Percentiles rank a stretch among this genome's conserved stretches.
Evolutionary conservation across 139 green algal genomes (phyloP).

Genomic region (Nannochloris sp.): DNA sequence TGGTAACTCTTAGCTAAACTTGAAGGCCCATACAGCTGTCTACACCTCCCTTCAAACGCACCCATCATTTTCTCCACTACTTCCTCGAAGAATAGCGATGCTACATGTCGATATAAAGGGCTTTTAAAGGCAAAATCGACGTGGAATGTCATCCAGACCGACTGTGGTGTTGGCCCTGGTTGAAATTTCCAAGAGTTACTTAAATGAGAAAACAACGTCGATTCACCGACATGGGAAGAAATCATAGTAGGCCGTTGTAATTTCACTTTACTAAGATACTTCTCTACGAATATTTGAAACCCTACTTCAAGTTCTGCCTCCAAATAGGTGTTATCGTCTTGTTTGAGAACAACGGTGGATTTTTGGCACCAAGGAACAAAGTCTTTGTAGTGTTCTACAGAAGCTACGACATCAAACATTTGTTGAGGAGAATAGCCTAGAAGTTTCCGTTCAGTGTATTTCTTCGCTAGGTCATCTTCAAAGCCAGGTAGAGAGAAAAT

Average conservation of each 20-base stretch:
- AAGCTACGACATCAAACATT: constrained; percentile 76
- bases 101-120: constrained; percentile 68
- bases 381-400: constrained; percentile 72
- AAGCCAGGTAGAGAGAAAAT: constrained; percentile 7
- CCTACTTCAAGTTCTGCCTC: constrained; percentile 91
- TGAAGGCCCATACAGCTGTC: constrained; percentile 63
- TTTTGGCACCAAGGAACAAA: constrained; percentile 88
- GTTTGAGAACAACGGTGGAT: constrained; percentile 34
- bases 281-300: constrained; percentile 77
- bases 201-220: constrained; percentile 77
- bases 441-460: constrained; percentile 31
- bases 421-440: constrained; percentile 64
- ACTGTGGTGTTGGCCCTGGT: constrained; percentile 51
- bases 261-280: constrained; percentile 69
- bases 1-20: no score
- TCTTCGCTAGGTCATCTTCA: constrained; percentile 18
- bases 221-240: constrained; percentile 48
- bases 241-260: constrained; percentile 43
- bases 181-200: constrained; percentile 71
- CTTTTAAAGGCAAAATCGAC: constrained; percentile 87
- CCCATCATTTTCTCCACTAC: constrained; percentile 79
- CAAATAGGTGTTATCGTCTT: constrained; percentile 39
- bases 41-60: constrained; percentile 81
- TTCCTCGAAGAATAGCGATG: constrained; percentile 59
- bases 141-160: constrained; percentile 66